A percentile compares a stretch with the other conserved stretches of the same genome.
Evolutionary conservation across 192 early-diverging fungal genomes (phyloP).

Genomic region (Backusella psychrophila): DNA sequence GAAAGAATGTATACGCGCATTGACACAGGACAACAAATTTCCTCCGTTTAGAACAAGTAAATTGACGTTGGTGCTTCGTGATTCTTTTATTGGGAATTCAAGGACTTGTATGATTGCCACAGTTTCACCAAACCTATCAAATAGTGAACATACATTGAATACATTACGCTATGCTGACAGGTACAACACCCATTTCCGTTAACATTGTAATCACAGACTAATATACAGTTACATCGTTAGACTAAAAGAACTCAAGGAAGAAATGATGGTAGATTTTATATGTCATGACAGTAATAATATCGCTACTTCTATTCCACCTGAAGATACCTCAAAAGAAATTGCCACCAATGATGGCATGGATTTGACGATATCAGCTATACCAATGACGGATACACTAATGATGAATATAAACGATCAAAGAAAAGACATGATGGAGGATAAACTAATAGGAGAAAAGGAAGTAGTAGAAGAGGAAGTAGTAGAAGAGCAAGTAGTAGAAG

Average conservation of each 20-base stretch:
- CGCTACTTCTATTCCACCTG: neutral
- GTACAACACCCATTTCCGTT: slow-evolving; percentile 9
- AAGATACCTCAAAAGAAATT: neutral
- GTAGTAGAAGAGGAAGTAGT: neutral
- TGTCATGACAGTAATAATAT: neutral
- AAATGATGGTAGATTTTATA: neutral
- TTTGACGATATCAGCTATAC: neutral
- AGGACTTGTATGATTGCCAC: slow-evolving; percentile 98
- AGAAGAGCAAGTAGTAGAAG: neutral
- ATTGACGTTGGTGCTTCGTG: slow-evolving; percentile 88
- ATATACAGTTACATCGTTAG: neutral
- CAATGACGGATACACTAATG: neutral
- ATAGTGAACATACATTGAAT: slow-evolving; percentile 95
- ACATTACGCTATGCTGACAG: slow-evolving; percentile 97
- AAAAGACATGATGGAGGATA: neutral
- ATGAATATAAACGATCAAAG: neutral
- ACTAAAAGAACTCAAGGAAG: slow-evolving; percentile 25
- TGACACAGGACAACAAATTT: slow-evolving; percentile 90
- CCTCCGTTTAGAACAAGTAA: slow-evolving; percentile 96
- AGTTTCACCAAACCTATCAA: slow-evolving; percentile 88
- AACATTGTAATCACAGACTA: neutral
- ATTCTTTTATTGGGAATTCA: slow-evolving; percentile 96
- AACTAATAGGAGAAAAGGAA: neutral
- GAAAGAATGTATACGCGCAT: slow-evolving; percentile 95
- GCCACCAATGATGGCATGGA: neutral